Evolutionary conservation across 768 basidiomycete species (phyloP).

Genomic region (Phlebiopsis flavidoalba): DNA sequence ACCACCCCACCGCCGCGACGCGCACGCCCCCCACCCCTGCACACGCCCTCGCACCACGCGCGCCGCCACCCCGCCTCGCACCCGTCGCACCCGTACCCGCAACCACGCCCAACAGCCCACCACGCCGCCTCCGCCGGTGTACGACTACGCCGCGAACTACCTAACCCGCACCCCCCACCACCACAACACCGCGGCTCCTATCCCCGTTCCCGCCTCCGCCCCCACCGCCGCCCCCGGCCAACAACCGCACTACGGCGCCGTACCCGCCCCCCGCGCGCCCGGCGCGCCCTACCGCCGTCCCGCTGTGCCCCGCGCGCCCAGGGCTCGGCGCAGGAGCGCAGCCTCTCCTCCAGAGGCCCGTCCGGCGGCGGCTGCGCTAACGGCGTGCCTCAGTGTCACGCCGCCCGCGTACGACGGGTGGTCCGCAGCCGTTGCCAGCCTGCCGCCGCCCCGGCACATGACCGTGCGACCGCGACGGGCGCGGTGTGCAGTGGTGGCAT

Average conservation of each 20-base stretch:
- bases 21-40: not conserved
- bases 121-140: slow-evolving; percentile 10
- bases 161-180: slow-evolving; percentile 10
- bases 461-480: no score
- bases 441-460: no score
- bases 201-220: not conserved
- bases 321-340: not conserved
- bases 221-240: slow-evolving; percentile 12
- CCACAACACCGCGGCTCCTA: slow-evolving; percentile 2
- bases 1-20: not conserved
- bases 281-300: not conserved
- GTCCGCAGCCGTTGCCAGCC: no score
- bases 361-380: slow-evolving; percentile 13
- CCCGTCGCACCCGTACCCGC: slow-evolving; percentile 1
- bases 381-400: slow-evolving; percentile 23
- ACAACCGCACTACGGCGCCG: slow-evolving; percentile 20
- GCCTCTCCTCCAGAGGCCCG: no score
- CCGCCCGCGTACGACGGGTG: slow-evolving; percentile 16
- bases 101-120: slow-evolving; percentile 4
- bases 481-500: no score
- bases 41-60: slow-evolving; percentile 4
- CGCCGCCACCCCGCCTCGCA: slow-evolving; percentile 7
- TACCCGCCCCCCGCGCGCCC: slow-evolving; percentile 17
- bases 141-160: not conserved
- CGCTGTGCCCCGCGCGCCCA: not conserved